phyloP scores from a whole-genome alignment of 2,329 filamentous ascomycete genomes.

The Colletotrichum falcatum region DNA sequence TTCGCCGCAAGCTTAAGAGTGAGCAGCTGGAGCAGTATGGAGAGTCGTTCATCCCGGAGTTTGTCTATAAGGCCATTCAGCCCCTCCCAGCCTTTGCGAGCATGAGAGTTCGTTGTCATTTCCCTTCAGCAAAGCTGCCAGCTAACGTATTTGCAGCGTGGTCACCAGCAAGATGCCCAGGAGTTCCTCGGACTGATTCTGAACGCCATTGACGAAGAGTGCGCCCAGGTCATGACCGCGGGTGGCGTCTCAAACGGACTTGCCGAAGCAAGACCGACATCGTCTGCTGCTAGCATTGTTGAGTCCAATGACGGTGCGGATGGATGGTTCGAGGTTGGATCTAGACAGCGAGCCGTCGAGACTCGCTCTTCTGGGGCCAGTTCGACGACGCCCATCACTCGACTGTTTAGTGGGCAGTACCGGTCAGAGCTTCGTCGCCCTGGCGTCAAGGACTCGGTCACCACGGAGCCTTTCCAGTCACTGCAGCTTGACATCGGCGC shows the following conservation, averaged over 20 bases:
- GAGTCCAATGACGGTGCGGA: constrained; percentile 57
- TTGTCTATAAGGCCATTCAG: constrained; percentile 93
- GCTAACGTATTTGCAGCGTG: constrained; percentile 68
- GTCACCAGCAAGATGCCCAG: constrained; percentile 97
- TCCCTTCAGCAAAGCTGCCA: neutral
- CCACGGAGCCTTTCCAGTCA: constrained; percentile 92
- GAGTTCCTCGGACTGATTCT: constrained; percentile 95
- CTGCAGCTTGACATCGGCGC: constrained; percentile 95
- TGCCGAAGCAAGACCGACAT: constrained; percentile 44
- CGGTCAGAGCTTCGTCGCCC: constrained; percentile 90
- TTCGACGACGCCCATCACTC: constrained; percentile 85
- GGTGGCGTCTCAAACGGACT: constrained; percentile 40
- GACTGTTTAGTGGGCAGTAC: constrained; percentile 93
- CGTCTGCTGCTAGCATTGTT: constrained; percentile 44
- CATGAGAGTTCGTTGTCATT: constrained; percentile 77
- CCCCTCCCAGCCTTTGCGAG: constrained; percentile 88
- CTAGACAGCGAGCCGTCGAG: constrained; percentile 87
- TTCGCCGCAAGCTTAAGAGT: constrained; percentile 79
- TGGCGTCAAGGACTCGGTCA: constrained; percentile 90
- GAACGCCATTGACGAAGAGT: constrained; percentile 94
- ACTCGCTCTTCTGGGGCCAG: constrained; percentile 86
- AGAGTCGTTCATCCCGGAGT: constrained; percentile 91
- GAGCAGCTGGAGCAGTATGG: constrained; percentile 91
- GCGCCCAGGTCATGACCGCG: constrained; percentile 75
- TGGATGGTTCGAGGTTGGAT: constrained; percentile 95